phyloP scores from a whole-genome alignment of 805 yeast genomes.

The Ogataea neopini region DNA sequence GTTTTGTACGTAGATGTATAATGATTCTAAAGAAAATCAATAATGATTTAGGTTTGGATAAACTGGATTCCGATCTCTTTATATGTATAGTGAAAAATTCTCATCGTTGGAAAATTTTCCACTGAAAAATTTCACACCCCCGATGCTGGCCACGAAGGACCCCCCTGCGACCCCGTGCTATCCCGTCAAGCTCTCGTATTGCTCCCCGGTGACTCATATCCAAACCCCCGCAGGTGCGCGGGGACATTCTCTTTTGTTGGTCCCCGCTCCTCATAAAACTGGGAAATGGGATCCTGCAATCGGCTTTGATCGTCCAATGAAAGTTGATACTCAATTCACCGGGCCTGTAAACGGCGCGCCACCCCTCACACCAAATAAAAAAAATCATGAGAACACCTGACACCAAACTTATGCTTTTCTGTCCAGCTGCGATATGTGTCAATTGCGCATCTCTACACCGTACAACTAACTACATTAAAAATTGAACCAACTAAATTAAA shows the following conservation, averaged over 20 bases:
- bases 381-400: too few relatives aligned
- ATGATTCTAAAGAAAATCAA: slow-evolving; percentile 20
- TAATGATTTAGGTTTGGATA: neutral
- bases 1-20: neutral
- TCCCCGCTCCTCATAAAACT: neutral
- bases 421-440: neutral
- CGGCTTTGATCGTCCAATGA: slow-evolving; percentile 8
- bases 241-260: too few relatives aligned
- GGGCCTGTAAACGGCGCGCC: slow-evolving; percentile 10
- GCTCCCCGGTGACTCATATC: neutral
- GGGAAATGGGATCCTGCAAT: neutral
- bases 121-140: slow-evolving; percentile 4
- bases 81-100: slow-evolving; percentile 6
- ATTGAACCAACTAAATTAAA: neutral
- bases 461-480: neutral
- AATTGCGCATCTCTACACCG: slow-evolving; percentile 2
- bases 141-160: too few relatives aligned
- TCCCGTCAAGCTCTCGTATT: too few relatives aligned
- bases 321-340: neutral
- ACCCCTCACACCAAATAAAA: slow-evolving; percentile 3
- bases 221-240: neutral
- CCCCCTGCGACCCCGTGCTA: too few relatives aligned
- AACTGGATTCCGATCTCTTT: neutral
- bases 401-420: too few relatives aligned
- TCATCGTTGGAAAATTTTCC: slow-evolving; percentile 5